These are phyloP conservation scores for Alternaria ethzedia DNA, from an alignment of 2,329 filamentous ascomycete genomes.

Conservation along the genomic window DNA sequence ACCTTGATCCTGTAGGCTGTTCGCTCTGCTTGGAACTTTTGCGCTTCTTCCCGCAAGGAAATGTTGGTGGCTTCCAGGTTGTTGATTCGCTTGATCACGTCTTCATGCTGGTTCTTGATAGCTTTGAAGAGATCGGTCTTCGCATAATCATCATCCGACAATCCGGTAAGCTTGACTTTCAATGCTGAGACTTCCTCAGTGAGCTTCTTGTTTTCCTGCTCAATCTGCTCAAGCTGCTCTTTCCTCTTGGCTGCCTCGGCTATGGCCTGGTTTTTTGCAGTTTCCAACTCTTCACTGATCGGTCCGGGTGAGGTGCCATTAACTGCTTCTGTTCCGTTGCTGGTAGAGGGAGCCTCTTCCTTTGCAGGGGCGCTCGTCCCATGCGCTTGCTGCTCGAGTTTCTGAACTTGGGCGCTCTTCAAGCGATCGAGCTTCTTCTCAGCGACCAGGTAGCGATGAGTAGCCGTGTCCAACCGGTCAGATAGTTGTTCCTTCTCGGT, in stretches of 20 bases:
- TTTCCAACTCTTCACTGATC: conserved; percentile 71
- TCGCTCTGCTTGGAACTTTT: conserved; percentile 84
- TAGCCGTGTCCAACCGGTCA: conserved; percentile 86
- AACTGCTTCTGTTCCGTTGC: conserved; percentile 59
- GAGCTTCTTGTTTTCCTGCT: conserved; percentile 76
- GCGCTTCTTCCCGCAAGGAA: conserved; percentile 81
- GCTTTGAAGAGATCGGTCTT: conserved; percentile 93
- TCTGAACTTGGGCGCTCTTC: conserved; percentile 87
- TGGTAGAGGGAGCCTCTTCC: conserved; percentile 53
- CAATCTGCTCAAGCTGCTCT: conserved; percentile 80
- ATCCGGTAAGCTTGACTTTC: conserved; percentile 69
- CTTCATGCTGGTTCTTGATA: conserved; percentile 87
- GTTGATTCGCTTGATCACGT: conserved; percentile 90
- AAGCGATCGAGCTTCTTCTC: conserved; percentile 92
- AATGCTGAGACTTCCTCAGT: conserved; percentile 81
- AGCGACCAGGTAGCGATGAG: conserved; percentile 89
- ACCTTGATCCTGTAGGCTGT: conserved; percentile 81
- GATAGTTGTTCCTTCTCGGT: conserved; percentile 84
- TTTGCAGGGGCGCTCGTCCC: conserved; percentile 29
- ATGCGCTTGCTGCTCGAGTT: conserved; percentile 83
- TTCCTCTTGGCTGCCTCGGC: conserved; percentile 83
- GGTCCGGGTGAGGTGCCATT: conserved; percentile 66
- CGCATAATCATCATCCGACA: conserved; percentile 92
- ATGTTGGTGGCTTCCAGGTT: conserved; percentile 88
- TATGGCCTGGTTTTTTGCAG: conserved; percentile 77